Evolutionary conservation across 1,284 basidiomycete species (phyloP).

Genomic region (Cutaneotrichosporon cavernicola): DNA sequence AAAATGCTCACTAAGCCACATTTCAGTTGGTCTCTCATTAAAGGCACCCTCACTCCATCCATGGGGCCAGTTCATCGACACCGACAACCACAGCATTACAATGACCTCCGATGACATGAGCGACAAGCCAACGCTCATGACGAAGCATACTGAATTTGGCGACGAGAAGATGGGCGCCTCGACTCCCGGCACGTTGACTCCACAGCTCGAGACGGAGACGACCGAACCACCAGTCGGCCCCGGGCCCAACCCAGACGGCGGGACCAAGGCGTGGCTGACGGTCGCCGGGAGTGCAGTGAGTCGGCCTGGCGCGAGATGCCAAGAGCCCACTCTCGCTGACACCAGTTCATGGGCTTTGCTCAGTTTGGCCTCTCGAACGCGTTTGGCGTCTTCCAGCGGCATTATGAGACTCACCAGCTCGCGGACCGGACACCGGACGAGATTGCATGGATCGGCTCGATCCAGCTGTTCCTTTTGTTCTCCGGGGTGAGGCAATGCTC

Average conservation of each 20-base stretch:
- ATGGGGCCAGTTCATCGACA: not conserved
- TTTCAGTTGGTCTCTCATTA: too few species aligned
- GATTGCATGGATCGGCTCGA: conserved; percentile 68
- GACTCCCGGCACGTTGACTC: not conserved
- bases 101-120: not conserved
- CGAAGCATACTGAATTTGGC: too few species aligned
- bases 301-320: not conserved
- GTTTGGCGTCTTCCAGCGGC: conserved; percentile 35
- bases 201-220: not conserved
- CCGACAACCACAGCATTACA: not conserved
- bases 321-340: not conserved
- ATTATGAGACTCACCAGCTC: conserved; percentile 34
- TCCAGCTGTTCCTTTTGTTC: conserved; percentile 61
- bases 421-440: conserved; percentile 25
- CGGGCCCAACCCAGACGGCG: conserved; percentile 12
- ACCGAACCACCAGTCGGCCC: not conserved
- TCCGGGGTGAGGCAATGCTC: conserved; percentile 23
- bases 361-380: conserved; percentile 30
- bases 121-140: not conserved
- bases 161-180: not conserved
- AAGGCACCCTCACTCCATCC: too few species aligned
- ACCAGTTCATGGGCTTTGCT: conserved; percentile 5
- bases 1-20: too few species aligned
- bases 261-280: conserved; percentile 16
- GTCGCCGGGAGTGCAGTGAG: conserved; percentile 15